These are phyloP conservation scores for Waltergamsia citrina DNA, from an alignment of 2,329 filamentous ascomycete species.

Conservation along the genomic window DNA sequence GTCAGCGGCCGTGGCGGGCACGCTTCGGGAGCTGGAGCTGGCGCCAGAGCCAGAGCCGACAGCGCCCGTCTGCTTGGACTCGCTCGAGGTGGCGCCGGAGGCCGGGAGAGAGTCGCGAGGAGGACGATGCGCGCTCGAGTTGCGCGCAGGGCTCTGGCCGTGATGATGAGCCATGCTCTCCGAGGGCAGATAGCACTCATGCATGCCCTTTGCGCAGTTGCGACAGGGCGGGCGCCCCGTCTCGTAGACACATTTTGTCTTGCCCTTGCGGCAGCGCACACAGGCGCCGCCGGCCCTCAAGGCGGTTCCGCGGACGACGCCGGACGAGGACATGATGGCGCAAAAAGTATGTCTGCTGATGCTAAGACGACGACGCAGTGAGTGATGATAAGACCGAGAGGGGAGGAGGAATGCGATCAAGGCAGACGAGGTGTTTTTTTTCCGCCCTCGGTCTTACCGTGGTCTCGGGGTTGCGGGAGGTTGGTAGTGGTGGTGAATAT, in stretches of 20 bases:
- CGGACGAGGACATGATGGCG: slow-evolving; percentile 21
- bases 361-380: background rate
- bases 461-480: background rate
- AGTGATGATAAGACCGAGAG: background rate
- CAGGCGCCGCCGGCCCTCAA: slow-evolving; percentile 52
- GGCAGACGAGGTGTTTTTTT: background rate
- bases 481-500: background rate
- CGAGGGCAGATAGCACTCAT: slow-evolving; percentile 53
- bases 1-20: slow-evolving; percentile 32
- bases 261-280: slow-evolving; percentile 54
- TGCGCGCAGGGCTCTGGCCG: slow-evolving; percentile 46
- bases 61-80: slow-evolving; percentile 32
- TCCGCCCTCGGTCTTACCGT: too few relatives aligned
- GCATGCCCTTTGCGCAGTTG: slow-evolving; percentile 55
- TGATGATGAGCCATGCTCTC: slow-evolving; percentile 51
- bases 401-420: background rate
- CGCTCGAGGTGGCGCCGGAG: slow-evolving; percentile 32
- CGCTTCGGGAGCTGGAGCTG: slow-evolving; percentile 32
- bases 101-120: slow-evolving; percentile 45
- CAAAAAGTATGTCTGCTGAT: too few relatives aligned
- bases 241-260: slow-evolving; percentile 56
- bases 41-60: slow-evolving; percentile 32
- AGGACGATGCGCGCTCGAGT: slow-evolving; percentile 35
- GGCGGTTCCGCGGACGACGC: slow-evolving; percentile 45
- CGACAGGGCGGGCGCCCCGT: slow-evolving; percentile 53